Evolutionary conservation across 2,329 filamentous ascomycete genomes (phyloP).

Genomic region (Cordyceps farinosa): DNA sequence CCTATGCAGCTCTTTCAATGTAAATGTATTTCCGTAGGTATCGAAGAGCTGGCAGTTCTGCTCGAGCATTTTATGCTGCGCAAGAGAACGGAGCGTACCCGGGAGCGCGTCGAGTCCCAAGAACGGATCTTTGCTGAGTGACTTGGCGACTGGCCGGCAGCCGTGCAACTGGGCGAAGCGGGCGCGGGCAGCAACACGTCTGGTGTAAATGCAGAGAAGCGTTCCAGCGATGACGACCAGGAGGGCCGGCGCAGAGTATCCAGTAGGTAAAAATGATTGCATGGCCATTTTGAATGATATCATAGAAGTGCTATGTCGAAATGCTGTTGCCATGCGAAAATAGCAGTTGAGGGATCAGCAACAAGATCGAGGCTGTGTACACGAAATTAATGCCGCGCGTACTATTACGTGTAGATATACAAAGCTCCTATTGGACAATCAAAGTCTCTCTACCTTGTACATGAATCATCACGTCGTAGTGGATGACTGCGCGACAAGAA

Average conservation of each 20-base stretch:
- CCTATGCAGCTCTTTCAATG: not conserved
- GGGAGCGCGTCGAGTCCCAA: slow-evolving; percentile 20
- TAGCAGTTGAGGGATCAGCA: too few relatives aligned
- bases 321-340: too few relatives aligned
- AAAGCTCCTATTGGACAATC: too few relatives aligned
- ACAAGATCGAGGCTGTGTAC: too few relatives aligned
- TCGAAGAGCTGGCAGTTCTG: not conserved
- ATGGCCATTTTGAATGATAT: too few relatives aligned
- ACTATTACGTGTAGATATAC: too few relatives aligned
- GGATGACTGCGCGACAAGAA: too few relatives aligned
- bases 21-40: slow-evolving; percentile 16
- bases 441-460: too few relatives aligned
- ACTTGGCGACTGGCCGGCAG: slow-evolving; percentile 10
- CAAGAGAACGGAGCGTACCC: not conserved
- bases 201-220: not conserved
- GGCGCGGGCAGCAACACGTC: not conserved
- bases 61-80: slow-evolving; percentile 11
- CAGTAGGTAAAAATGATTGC: too few relatives aligned
- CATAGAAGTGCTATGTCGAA: too few relatives aligned
- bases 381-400: too few relatives aligned
- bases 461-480: too few relatives aligned
- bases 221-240: not conserved
- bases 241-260: not conserved
- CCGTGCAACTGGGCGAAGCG: slow-evolving; percentile 8
- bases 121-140: slow-evolving; percentile 12